A percentile compares a stretch with the other conserved stretches of the same genome.
phyloP scores from a whole-genome alignment of 768 basidiomycete species.

The Lentinula aciculospora region DNA sequence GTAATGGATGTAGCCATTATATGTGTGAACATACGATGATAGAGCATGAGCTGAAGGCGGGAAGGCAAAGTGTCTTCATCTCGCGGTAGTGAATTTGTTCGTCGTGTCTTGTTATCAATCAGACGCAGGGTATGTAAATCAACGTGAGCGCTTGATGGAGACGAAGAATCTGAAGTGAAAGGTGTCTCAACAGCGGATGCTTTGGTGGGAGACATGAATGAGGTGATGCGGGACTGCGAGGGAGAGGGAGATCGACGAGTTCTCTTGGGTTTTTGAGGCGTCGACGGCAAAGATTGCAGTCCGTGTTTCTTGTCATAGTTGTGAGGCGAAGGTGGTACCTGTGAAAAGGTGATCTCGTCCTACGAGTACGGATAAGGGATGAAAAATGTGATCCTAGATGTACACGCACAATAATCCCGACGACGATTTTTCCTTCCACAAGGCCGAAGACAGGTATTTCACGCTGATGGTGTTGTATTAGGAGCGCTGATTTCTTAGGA shows the following conservation, averaged over 20 bases:
- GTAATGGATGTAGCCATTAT: slow-evolving; percentile 37
- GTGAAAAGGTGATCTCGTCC: not conserved
- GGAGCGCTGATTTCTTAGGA: not conserved
- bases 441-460: slow-evolving; percentile 85
- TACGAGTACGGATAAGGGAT: not conserved
- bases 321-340: not conserved
- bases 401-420: slow-evolving; percentile 63
- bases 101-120: slow-evolving; percentile 71
- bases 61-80: slow-evolving; percentile 54
- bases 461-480: slow-evolving; percentile 36
- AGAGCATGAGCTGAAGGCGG: slow-evolving; percentile 73
- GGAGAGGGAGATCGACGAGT: not conserved
- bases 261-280: slow-evolving; percentile 9
- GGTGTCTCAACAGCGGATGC: not conserved
- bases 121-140: slow-evolving; percentile 32
- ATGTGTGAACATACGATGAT: slow-evolving; percentile 56
- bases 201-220: not conserved
- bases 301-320: not conserved
- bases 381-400: slow-evolving; percentile 10
- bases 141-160: not conserved
- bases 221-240: not conserved
- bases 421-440: slow-evolving; percentile 54
- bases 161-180: not conserved
- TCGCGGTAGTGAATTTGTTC: slow-evolving; percentile 40
- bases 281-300: not conserved